Conservation (phyloP, 768 basidiomycete genomes). For the Suillus bovinus region DNA sequence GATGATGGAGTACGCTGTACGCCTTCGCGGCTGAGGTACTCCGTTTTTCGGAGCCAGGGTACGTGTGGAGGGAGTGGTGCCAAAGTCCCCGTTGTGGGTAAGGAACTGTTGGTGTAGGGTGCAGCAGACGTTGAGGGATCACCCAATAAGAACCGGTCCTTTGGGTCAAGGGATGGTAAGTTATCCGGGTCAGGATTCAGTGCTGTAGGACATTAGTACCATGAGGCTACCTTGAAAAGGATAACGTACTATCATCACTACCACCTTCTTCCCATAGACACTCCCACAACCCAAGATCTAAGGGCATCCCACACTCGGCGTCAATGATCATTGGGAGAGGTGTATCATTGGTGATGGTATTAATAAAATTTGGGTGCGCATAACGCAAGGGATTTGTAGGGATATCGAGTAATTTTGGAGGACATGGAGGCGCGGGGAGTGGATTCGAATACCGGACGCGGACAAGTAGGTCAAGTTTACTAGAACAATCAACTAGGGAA, state of each 20-base stretch:
- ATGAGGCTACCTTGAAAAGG: conserved; percentile 3
- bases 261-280: conserved; percentile 82
- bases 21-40: conserved; percentile 76
- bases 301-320: conserved; percentile 94
- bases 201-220: conserved; percentile 27
- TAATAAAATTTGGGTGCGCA: conserved; percentile 81
- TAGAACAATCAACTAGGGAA: conserved; percentile 28
- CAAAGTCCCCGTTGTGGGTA: conserved; percentile 37
- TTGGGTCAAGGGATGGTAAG: conserved; percentile 65
- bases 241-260: conserved; percentile 59
- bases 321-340: conserved; percentile 96
- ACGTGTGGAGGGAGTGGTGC: conserved; percentile 62
- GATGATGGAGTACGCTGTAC: conserved; percentile 40
- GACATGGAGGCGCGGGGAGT: conserved; percentile 94
- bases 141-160: conserved; percentile 72
- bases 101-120: conserved; percentile 43
- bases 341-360: conserved; percentile 75
- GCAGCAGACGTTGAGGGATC: conserved; percentile 53
- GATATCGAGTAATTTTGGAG: conserved; percentile 91
- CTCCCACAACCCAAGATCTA: conserved; percentile 83
- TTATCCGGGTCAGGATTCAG: conserved; percentile 69
- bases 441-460: conserved; percentile 94
- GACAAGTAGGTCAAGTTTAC: conserved; percentile 88
- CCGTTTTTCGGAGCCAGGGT: conserved; percentile 90
- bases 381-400: conserved; percentile 90